phyloP scores from a whole-genome alignment of 768 basidiomycete species.

The Strobilomyces confusus region DNA sequence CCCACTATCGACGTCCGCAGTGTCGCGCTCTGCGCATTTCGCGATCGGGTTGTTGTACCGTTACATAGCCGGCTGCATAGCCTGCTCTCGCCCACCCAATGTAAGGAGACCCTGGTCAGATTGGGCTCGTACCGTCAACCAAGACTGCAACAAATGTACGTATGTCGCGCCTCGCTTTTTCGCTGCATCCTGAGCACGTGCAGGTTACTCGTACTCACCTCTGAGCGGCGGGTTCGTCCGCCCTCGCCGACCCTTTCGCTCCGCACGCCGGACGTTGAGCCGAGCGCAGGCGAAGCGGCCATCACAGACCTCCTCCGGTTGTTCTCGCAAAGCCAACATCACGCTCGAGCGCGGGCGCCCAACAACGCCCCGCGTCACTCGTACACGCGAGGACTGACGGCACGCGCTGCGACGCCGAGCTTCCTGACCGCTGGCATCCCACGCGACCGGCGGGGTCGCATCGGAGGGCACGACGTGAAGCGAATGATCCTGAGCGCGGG shows the following conservation, averaged over 20 bases:
- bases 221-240: slow-evolving; percentile 57
- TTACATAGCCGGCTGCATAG: slow-evolving; percentile 52
- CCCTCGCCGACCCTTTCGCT: slow-evolving; percentile 59
- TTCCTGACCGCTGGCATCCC: slow-evolving; percentile 73
- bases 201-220: slow-evolving; percentile 73
- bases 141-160: slow-evolving; percentile 78
- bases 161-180: background rate
- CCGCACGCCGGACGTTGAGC: slow-evolving; percentile 46
- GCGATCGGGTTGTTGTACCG: slow-evolving; percentile 74
- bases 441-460: slow-evolving; percentile 74
- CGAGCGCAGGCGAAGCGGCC: slow-evolving; percentile 63
- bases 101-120: slow-evolving; percentile 55
- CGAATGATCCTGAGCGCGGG: slow-evolving; percentile 29
- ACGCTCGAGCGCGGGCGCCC: slow-evolving; percentile 22
- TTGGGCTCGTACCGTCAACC: slow-evolving; percentile 57
- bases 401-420: slow-evolving; percentile 43
- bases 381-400: slow-evolving; percentile 24
- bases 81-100: slow-evolving; percentile 50
- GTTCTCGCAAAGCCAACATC: slow-evolving; percentile 51
- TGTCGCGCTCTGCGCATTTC: slow-evolving; percentile 74
- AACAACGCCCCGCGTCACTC: slow-evolving; percentile 31
- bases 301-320: slow-evolving; percentile 62
- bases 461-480: slow-evolving; percentile 42
- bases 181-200: slow-evolving; percentile 1
- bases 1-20: slow-evolving; percentile 76